These are phyloP conservation scores for Curvularia sp. DNA, from an alignment of 2,329 filamentous ascomycete genomes.

Conservation along the genomic window DNA sequence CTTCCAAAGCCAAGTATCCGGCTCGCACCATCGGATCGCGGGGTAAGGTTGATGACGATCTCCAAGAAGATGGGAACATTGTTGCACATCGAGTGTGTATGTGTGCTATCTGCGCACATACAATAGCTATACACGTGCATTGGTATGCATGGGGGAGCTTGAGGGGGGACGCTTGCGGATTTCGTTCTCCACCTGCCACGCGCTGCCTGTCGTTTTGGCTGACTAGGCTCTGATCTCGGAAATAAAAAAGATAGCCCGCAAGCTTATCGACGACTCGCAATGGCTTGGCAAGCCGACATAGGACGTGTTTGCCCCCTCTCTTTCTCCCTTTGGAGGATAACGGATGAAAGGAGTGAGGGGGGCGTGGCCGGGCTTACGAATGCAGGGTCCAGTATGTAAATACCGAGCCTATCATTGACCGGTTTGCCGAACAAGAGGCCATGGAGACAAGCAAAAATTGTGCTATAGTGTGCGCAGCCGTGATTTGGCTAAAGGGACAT, in stretches of 20 bases:
- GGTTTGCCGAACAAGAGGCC: background rate
- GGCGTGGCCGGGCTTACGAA: conserved; percentile 21
- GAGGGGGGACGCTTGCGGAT: background rate
- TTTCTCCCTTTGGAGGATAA: conserved; percentile 15
- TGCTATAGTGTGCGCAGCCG: background rate
- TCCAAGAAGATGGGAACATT: conserved; percentile 21
- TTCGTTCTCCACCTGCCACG: conserved; percentile 20
- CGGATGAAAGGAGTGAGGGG: conserved; percentile 29
- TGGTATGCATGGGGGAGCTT: background rate
- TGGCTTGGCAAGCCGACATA: conserved; percentile 22
- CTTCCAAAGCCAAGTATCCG: conserved; percentile 32
- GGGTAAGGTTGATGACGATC: conserved; percentile 36
- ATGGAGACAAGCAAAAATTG: background rate
- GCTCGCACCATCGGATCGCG: conserved; percentile 25
- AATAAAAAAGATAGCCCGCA: conserved; percentile 25
- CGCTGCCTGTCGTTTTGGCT: conserved; percentile 8
- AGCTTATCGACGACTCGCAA: conserved; percentile 22
- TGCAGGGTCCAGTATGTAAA: conserved; percentile 30
- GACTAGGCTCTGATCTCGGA: conserved; percentile 19
- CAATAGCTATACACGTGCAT: conserved; percentile 2
- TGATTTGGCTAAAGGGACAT: background rate
- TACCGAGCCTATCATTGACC: background rate
- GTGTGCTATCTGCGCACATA: conserved; percentile 1
- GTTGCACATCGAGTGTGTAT: conserved; percentile 20
- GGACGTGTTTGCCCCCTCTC: background rate